Evolutionary conservation across 2,329 filamentous ascomycete genomes (phyloP), one percentile per base, ranked within the genome.

Genomic region (Podosphaera aphanis): DNA sequence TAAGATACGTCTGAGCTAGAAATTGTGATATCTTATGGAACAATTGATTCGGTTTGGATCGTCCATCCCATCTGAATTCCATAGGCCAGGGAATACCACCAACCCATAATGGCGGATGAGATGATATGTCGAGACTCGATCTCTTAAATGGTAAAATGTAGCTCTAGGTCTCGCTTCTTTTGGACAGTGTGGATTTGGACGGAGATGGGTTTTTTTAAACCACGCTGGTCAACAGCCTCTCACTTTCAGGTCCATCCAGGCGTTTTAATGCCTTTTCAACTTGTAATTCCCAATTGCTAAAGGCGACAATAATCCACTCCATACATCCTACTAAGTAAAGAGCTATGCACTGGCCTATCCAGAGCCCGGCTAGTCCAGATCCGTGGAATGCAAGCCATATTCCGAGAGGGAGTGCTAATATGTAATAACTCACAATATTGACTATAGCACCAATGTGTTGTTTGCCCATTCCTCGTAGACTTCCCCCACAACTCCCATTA

Each of bases 341-440:
- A 0, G 81, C 81, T 49, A 83, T 74, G 56, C 81, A 86, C 57
- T 88, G 82, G 15, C 83, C 84, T 29, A 90, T 65, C 84, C 84
- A 93, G 15, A 93, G 63, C 0, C 84, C 84, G 16, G 69, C 67
- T 1, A 92, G 63, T 0, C 83, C 83, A 83, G 83, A 90, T 16
- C 83, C 83, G 56, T 90, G 74, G 54, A 90, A 90, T 1, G 84
- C 83, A 25, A 93, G 71, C 62, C 74, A 90, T 46, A 92, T 82
- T 0, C 84, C 83, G n/a, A 77, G 64, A 0, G 84, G 84, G 46
- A 92, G 60, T 0, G 83, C 83, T 48, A 80, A 82, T 51, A 76
- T 75, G 59, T 93, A 93, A 60, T 93, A 93, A 57, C 79, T 83
- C 16, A 86, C 61, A 15, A 86, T 66, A 58, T 93, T 93, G 45